phyloP scores from a whole-genome alignment of 2,329 filamentous ascomycete species.

The Bipolaris victoriae region DNA sequence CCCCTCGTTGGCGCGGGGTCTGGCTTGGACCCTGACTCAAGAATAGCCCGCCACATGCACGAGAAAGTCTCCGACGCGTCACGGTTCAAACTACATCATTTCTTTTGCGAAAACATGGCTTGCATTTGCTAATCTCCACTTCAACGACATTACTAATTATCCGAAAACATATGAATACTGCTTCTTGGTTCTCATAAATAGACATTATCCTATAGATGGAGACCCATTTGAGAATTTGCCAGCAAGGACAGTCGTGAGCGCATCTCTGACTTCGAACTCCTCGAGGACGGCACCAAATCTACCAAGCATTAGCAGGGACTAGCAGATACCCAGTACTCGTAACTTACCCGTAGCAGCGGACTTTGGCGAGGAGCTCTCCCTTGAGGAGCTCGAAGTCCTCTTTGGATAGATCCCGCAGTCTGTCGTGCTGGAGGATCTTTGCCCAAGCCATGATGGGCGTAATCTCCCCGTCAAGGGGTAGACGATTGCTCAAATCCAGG shows the following conservation, averaged over 20 bases:
- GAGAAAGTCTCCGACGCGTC: slow-evolving; percentile 4
- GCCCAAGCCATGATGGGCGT: slow-evolving; percentile 96
- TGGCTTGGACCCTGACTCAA: slow-evolving; percentile 10
- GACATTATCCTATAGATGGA: slow-evolving; percentile 19
- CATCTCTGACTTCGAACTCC: slow-evolving; percentile 78
- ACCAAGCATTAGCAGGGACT: slow-evolving; percentile 13
- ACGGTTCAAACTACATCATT: background rate
- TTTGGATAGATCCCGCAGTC: slow-evolving; percentile 68
- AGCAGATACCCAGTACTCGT: background rate
- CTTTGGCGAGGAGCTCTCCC: slow-evolving; percentile 76
- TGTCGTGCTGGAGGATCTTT: slow-evolving; percentile 67
- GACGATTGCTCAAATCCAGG: slow-evolving; percentile 79
- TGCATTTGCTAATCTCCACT: slow-evolving; percentile 19
- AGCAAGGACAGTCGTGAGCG: slow-evolving; percentile 72
- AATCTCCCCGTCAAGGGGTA: slow-evolving; percentile 87
- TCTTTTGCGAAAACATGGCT: slow-evolving; percentile 11
- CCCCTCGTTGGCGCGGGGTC: slow-evolving; percentile 1
- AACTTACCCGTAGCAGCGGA: slow-evolving; percentile 89
- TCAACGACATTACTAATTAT: slow-evolving; percentile 31
- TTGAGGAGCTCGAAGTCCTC: slow-evolving; percentile 75
- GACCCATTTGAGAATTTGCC: slow-evolving; percentile 53
- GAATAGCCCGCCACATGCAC: background rate
- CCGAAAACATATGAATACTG: slow-evolving; percentile 6
- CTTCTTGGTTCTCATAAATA: slow-evolving; percentile 10
- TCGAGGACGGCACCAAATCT: slow-evolving; percentile 73